Base-by-base conservation (phyloP, 352 stramenopile genomes). In the Globisporangium recalcitrans region DNA sequence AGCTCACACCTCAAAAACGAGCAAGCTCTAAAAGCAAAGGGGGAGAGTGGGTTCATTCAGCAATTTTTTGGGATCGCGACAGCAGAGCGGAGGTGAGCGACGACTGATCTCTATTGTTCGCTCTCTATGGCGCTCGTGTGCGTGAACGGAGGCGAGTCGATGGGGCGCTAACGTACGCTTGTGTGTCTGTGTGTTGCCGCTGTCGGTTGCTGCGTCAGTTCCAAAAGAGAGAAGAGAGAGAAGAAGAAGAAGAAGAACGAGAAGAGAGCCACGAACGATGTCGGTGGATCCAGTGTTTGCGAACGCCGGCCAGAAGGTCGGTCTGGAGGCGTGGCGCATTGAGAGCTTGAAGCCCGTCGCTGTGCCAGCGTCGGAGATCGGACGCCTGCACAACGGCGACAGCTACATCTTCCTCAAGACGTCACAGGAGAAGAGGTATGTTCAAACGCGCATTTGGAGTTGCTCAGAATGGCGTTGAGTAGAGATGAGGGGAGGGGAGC, bases 361-460 rank as follows among this genome's bases (percentile, higher is more conserved):
- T 11, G 69, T 90, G 47, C 59, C 81, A 0, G 40, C 62, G 14
- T 57, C 82, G 51, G 70, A 90, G 7, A 70, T 94, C 59, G 90
- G 95, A 51, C 90, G 88, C 61, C 96, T 99, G 64, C 84, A 97
- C 81, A 86, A 69, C n/a, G 96, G 96, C 47, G 96, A 99, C 83
- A 97, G 85, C 55, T 99, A 99, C 82, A 98, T 99, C 72, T 88
- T 98, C 53, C 80, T 98, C 58, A 83, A 91, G 56, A 98, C 93
- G 2, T 83, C 66, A 57, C 67, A 80, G 62, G 70, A 65, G 47
- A 70, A 62, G 36, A 85, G 70, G 76, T 87, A 29, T 46, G 32
- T 42, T n/a, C 19, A 5, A 42, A 14, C 34, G 4, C 34, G 34
- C 13, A 16, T n/a, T 42, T 14, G 2, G 13, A 9, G 14, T 40